phyloP scores from a whole-genome alignment of 306 rosid genomes.

The Quercus parvula region DNA sequence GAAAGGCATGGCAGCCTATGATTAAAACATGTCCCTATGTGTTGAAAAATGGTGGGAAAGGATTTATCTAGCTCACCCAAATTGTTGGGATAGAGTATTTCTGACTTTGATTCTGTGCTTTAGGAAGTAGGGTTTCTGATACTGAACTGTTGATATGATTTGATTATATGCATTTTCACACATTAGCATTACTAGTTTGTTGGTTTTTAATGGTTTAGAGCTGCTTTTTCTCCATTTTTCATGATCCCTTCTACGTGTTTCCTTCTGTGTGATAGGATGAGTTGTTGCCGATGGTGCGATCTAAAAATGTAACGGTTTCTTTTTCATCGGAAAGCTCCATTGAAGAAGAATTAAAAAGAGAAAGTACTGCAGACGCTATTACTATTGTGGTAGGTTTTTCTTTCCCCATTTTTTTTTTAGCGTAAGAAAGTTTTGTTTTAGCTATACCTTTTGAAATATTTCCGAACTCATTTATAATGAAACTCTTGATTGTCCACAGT shows the following conservation, averaged over 20 bases:
- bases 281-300: slow-evolving; percentile 70
- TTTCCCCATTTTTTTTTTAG: slow-evolving; percentile 4
- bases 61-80: not conserved
- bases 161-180: slow-evolving; percentile 5
- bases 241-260: slow-evolving; percentile 3
- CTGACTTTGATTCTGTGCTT: not conserved
- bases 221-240: slow-evolving; percentile 17
- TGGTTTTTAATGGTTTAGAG: slow-evolving; percentile 2
- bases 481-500: slow-evolving; percentile 10
- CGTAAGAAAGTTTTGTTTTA: not conserved
- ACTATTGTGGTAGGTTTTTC: slow-evolving; percentile 72
- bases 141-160: slow-evolving; percentile 5
- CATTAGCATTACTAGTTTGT: not conserved
- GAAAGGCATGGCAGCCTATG: not conserved
- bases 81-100: not conserved
- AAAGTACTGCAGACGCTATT: slow-evolving; percentile 92
- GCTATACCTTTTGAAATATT: not conserved
- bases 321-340: slow-evolving; percentile 98
- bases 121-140: not conserved
- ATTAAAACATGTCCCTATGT: not conserved
- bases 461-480: not conserved
- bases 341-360: slow-evolving; percentile 95
- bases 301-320: slow-evolving; percentile 79
- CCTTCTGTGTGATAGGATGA: slow-evolving; percentile 57
- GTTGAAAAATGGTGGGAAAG: not conserved